Evolutionary conservation across 2,329 filamentous ascomycete genomes (phyloP).

Genomic region (Fonsecaea pedrosoi): DNA sequence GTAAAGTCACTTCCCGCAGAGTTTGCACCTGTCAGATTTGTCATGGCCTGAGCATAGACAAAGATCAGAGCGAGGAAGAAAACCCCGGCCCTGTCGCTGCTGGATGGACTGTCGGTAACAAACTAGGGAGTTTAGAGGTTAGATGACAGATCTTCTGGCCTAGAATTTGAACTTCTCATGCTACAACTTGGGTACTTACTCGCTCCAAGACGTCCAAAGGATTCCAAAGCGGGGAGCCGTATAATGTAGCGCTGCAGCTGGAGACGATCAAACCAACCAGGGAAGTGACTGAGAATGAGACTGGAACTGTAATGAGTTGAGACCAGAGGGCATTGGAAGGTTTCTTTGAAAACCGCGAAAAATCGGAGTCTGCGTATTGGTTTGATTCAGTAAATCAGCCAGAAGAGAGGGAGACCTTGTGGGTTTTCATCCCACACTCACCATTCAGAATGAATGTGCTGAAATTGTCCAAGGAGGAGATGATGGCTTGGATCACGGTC

Average conservation of each 20-base stretch:
- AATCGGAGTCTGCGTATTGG: constrained; percentile 67
- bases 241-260: constrained; percentile 69
- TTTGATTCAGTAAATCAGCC: not conserved
- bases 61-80: constrained; percentile 71
- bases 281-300: constrained; percentile 77
- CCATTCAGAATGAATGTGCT: constrained; percentile 78
- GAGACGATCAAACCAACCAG: constrained; percentile 84
- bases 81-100: constrained; percentile 70
- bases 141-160: not conserved
- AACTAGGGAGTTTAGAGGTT: constrained; percentile 54
- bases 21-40: constrained; percentile 14
- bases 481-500: constrained; percentile 82
- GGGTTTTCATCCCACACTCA: constrained; percentile 11
- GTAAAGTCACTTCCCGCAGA: constrained; percentile 35
- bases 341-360: constrained; percentile 69
- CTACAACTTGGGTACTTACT: constrained; percentile 64
- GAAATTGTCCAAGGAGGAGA: constrained; percentile 90
- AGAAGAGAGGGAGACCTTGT: not conserved
- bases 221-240: constrained; percentile 73
- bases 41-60: constrained; percentile 38
- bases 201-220: constrained; percentile 70
- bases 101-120: constrained; percentile 11
- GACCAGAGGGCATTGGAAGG: constrained; percentile 51
- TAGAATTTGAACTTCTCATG: not conserved
- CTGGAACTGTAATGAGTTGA: constrained; percentile 63